Evolutionary conservation across 352 stramenopile species (phyloP).

Genomic region (Blastocystis sp.): DNA sequence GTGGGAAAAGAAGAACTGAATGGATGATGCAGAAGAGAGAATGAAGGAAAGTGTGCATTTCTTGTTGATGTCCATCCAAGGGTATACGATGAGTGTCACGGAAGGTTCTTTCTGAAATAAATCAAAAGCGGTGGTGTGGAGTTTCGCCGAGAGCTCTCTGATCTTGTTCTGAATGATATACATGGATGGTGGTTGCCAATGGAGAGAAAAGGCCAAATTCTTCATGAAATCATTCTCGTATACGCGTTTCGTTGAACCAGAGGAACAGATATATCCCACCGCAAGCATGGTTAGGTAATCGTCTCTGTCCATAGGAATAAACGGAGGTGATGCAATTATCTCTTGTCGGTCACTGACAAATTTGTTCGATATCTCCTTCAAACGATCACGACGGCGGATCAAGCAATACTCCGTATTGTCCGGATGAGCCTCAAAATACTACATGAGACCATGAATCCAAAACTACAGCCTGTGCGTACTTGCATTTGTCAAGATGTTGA

Average conservation of each 20-base stretch:
- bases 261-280: background rate
- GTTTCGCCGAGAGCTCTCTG: background rate
- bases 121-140: background rate
- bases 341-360: no score
- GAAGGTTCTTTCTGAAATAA: background rate
- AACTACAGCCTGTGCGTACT: background rate
- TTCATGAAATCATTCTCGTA: conserved; percentile 25
- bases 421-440: conserved; percentile 3
- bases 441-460: background rate
- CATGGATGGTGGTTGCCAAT: conserved; percentile 2
- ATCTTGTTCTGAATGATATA: background rate
- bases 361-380: no score
- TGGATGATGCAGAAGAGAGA: background rate
- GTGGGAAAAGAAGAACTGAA: background rate
- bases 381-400: no score
- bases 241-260: background rate
- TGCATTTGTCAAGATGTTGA: conserved; percentile 2
- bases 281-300: background rate
- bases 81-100: background rate
- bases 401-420: background rate
- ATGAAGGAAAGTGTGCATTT: background rate
- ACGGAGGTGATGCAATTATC: no score
- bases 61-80: conserved; percentile 26
- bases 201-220: background rate
- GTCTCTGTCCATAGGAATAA: background rate